These are phyloP conservation scores for Trichoderma atroviride DNA, from an alignment of 2,329 filamentous ascomycete genomes.

Conservation along the genomic window DNA sequence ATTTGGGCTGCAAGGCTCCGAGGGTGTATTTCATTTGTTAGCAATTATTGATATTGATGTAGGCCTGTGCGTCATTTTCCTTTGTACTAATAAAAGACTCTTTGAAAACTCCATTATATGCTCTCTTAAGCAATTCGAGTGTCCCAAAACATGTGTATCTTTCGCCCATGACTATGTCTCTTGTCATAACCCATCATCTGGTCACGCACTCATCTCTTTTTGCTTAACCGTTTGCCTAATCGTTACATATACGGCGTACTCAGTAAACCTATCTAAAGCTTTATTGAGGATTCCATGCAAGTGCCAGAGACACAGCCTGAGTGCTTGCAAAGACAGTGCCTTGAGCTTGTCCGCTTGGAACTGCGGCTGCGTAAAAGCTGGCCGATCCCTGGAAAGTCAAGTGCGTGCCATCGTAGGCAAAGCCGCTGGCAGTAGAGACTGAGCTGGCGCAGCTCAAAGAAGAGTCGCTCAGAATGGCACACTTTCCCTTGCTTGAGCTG, in stretches of 20 bases:
- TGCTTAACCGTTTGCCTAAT: not conserved
- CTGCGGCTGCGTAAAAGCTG: not conserved
- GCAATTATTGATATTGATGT: not conserved
- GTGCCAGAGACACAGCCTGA: not conserved
- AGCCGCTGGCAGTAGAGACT: not conserved
- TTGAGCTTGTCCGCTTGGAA: not conserved
- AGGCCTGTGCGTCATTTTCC: not conserved
- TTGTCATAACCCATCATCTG: not conserved
- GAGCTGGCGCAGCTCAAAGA: conserved; percentile 5
- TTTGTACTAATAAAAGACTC: not conserved
- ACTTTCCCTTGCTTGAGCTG: conserved; percentile 14
- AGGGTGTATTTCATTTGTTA: not conserved
- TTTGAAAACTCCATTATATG: not conserved
- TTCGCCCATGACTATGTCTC: not conserved
- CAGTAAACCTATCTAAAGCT: too few species aligned
- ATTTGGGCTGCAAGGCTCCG: not conserved
- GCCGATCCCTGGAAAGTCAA: not conserved
- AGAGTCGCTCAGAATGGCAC: conserved; percentile 8
- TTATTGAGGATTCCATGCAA: not conserved
- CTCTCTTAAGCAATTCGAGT: not conserved
- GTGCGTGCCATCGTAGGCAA: conserved; percentile 3
- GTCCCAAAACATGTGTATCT: not conserved
- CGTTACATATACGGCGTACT: not conserved
- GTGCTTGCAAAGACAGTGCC: not conserved
- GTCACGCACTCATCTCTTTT: not conserved